Evolutionary conservation across 129 eudicot species (phyloP), one percentile per base, ranked within the genome.

Genomic region (Centaurea solstitialis): DNA sequence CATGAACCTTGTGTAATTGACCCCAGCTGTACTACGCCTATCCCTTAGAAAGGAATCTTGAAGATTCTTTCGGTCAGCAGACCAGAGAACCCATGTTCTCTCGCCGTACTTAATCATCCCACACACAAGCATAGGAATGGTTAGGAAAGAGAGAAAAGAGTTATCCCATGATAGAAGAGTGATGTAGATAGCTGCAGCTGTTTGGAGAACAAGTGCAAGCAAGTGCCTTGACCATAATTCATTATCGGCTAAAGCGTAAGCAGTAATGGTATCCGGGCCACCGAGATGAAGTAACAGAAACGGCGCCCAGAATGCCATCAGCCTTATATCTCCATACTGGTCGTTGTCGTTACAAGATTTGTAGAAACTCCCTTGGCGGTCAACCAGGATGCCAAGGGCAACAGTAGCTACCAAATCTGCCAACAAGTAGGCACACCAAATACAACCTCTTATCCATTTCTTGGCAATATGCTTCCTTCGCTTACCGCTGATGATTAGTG

Each of bases 251-350:
- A 86, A 40, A 5, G 89, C 68, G 22, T 77, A 77, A 11, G 86
- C 89, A 0, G 89, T 78, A 45, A 86, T 86, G 39, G 89, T 86
- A 53, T 86, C 86, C 0, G 84, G 81, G 6, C 89, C 89, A 66
- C 89, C 89, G 6, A 86, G 84, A 18, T 86, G 89, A 17, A 86
- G 76, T 24, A 86, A 78, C 6, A 86, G 81, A 68, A 86, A 78
- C 0, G 89, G 92, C 10, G 92, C 89, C 91, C 91, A 88, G 39
- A 88, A 85, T 1, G 91, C 86, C 76, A 70, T 83, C 9, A 85
- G 76, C 18, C 68, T 69, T 68, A 47, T 35, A 78, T 78, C 77
- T 74, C 70, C 77, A 71, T 40, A 40, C 50, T 41, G 18, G 8
- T 73, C 73, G 22, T 43, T 71, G 39, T n/a, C 62, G 22, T 66